Base-by-base conservation (phyloP, 1,284 basidiomycete genomes). In the Ceratobasidium sp. region DNA sequence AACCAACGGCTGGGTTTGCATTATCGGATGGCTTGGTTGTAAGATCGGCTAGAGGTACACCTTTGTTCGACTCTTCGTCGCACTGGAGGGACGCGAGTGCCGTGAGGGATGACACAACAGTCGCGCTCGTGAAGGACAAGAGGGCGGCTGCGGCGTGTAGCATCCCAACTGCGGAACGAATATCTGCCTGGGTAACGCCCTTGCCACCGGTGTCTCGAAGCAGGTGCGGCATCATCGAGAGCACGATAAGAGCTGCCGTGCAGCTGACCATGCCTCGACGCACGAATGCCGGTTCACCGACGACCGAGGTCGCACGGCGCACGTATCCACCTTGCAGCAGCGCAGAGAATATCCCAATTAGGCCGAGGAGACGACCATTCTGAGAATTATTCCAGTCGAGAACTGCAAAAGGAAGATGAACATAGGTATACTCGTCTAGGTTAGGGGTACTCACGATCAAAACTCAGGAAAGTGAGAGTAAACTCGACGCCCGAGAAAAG, bases 241-340 rank as follows among this genome's bases (percentile, higher is more conserved):
- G 89, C 29, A 94, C 84, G 78, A 87, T 82, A 69, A 97, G 89
- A 6, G 89, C 92, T 32, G 90, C 49, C 11, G 89, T 87, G 81
- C 95, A 97, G 79, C 89, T 89, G 52, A 86, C 84, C 2, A 95
- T 89, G 1, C 96, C 96, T 34, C 90, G 88, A 15, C 89, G 87
- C 1, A 95, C 94, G 88, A 97, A 93, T 49, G 85, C 86, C 65
- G 91, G 89, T 81, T 96, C 94, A 29, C 94, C 93, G 37, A 90
- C 85, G 81, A 88, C 91, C 29, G 90, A 84, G 57, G 90, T 90
- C 1, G 90, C 87, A 43, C 93, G 89, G 8, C 96, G 92, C 57
- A 96, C 95, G 83, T 97, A 96, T 73, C 95, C 94, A 37, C 95
- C 96, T 85, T 97, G 96, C 0, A 97, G 86, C 2, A 96, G 84